Percentiles rank a stretch among this genome's conserved stretches.
Conservation (phyloP, 2,329 filamentous ascomycete genomes). For the Ophiostoma fasciatum region DNA sequence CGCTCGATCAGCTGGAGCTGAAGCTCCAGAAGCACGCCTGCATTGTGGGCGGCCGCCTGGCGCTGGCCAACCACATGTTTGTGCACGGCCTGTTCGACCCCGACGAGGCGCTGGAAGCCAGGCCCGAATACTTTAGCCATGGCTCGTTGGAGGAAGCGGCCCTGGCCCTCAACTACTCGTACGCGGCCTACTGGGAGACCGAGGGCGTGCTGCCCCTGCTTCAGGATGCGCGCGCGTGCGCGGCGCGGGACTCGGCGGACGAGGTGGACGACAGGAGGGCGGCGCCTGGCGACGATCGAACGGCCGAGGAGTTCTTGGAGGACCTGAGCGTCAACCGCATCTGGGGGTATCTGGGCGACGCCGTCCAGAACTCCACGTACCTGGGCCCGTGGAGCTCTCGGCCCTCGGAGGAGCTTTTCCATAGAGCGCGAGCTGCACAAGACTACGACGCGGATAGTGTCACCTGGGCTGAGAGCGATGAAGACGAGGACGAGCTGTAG, state of each 20-base stretch:
- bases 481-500: no score
- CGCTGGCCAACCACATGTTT: background rate
- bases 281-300: background rate
- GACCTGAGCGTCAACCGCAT: conserved; percentile 8
- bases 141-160: conserved; percentile 10
- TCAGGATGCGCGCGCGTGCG: conserved; percentile 9
- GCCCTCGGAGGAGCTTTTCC: conserved; percentile 1
- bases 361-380: conserved; percentile 12
- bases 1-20: background rate
- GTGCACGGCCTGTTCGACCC: background rate
- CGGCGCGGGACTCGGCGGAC: background rate
- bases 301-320: conserved; percentile 3
- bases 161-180: conserved; percentile 12
- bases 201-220: conserved; percentile 13
- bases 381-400: conserved; percentile 10
- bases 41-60: background rate
- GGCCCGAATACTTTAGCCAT: background rate
- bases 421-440: no score
- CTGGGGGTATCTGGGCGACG: conserved; percentile 12
- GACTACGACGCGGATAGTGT: no score
- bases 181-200: conserved; percentile 13
- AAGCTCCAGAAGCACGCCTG: background rate
- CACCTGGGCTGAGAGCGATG: no score
- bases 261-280: conserved; percentile 1
- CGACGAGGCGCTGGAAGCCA: background rate